Percentiles rank a stretch among this genome's conserved stretches.
phyloP scores from a whole-genome alignment of 345 rosid species.

The Brassica nigra region DNA sequence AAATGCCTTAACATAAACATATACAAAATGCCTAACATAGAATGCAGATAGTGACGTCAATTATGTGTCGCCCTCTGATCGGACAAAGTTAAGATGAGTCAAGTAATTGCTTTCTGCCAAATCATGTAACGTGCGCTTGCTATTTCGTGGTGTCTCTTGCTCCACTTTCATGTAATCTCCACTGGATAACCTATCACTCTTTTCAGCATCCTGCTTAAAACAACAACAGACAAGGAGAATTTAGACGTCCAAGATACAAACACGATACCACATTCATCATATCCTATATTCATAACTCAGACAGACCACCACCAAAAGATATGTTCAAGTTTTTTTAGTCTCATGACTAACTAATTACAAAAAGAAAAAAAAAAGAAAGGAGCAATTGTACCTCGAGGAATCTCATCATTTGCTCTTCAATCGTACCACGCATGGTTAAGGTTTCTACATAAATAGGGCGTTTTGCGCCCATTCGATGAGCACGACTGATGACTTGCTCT shows the following conservation, averaged over 20 bases:
- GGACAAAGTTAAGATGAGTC: slow-evolving; percentile 66
- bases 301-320: neutral
- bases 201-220: slow-evolving; percentile 61
- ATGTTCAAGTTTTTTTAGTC: neutral
- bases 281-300: neutral
- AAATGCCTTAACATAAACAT: too few species aligned
- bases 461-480: slow-evolving; percentile 92
- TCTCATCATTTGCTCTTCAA: slow-evolving; percentile 89
- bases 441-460: slow-evolving; percentile 88
- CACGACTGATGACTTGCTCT: slow-evolving; percentile 94
- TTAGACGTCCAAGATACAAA: slow-evolving; percentile 4
- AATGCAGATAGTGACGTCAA: neutral
- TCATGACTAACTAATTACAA: slow-evolving; percentile 5
- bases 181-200: slow-evolving; percentile 53
- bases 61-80: slow-evolving; percentile 39
- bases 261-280: neutral
- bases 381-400: slow-evolving; percentile 64
- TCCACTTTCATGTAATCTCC: slow-evolving; percentile 51
- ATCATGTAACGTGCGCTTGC: slow-evolving; percentile 74
- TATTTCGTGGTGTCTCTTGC: slow-evolving; percentile 41
- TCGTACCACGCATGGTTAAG: slow-evolving; percentile 85
- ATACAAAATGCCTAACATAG: neutral
- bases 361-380: neutral
- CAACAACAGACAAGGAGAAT: slow-evolving; percentile 14
- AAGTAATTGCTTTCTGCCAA: slow-evolving; percentile 86